Conservation (phyloP, 1,139 yeast genomes). For the Taphrina sp. region DNA sequence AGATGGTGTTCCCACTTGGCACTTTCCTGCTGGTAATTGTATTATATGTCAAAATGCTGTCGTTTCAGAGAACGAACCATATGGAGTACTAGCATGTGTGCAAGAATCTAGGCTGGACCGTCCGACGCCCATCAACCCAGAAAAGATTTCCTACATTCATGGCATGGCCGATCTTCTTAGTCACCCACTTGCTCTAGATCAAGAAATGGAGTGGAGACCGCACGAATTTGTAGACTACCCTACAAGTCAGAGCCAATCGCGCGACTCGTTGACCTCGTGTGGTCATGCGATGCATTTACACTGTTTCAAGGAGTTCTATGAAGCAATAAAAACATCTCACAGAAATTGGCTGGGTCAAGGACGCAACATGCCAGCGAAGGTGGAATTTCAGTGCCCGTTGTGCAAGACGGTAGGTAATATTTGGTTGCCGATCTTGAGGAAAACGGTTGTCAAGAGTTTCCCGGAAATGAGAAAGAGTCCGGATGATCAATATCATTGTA, state of each 20-base stretch:
- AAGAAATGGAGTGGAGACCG: constrained; percentile 54
- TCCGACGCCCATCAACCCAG: background rate
- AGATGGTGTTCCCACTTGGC: constrained; percentile 49
- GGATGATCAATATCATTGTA: no score
- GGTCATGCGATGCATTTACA: constrained; percentile 91
- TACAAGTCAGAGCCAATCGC: background rate
- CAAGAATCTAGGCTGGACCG: constrained; percentile 26
- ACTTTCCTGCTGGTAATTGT: constrained; percentile 76
- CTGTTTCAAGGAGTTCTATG: constrained; percentile 67
- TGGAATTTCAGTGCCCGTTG: constrained; percentile 80
- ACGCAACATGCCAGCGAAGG: constrained; percentile 66
- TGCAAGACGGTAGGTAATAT: constrained; percentile 84
- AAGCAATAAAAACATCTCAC: constrained; percentile 55
- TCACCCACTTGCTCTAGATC: constrained; percentile 16
- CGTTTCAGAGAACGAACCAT: constrained; percentile 1
- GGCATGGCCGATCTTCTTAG: background rate
- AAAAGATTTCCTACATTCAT: background rate
- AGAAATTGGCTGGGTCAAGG: constrained; percentile 77
- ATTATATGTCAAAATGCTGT: constrained; percentile 80
- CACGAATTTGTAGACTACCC: constrained; percentile 49
- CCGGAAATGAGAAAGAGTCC: no score
- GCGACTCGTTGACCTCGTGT: constrained; percentile 68
- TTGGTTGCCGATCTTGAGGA: constrained; percentile 64
- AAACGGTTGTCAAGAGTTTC: no score
- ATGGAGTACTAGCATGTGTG: constrained; percentile 17